These are phyloP conservation scores for Erucastrum elatum DNA, from an alignment of 345 rosid genomes.

Conservation along the genomic window DNA sequence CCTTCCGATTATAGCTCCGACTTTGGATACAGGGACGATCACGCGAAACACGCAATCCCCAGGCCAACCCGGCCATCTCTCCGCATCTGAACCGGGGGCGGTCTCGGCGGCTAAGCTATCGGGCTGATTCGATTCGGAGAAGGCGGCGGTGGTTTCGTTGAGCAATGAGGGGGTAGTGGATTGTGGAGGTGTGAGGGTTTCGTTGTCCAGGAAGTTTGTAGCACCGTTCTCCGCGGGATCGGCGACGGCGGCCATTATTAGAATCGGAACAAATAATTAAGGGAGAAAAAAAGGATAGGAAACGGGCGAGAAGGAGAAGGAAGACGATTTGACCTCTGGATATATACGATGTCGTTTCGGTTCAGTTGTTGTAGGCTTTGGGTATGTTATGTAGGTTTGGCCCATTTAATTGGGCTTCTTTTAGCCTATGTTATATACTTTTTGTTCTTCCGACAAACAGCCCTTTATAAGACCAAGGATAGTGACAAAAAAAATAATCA, in stretches of 20 bases:
- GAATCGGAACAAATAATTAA: slow-evolving; percentile 20
- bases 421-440: not conserved
- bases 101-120: not conserved
- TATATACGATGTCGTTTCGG: not conserved
- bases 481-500: not conserved
- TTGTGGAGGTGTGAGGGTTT: not conserved
- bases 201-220: slow-evolving; percentile 16
- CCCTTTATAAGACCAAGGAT: not conserved
- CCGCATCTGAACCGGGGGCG: not conserved
- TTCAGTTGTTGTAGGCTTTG: not conserved
- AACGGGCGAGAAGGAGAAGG: not conserved
- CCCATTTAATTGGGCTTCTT: not conserved
- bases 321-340: slow-evolving; percentile 15
- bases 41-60: slow-evolving; percentile 79
- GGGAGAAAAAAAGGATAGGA: not conserved
- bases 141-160: not conserved
- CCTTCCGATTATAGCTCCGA: slow-evolving; percentile 86
- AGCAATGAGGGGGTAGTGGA: not conserved
- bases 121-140: not conserved
- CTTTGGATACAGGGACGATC: slow-evolving; percentile 71
- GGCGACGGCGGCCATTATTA: slow-evolving; percentile 38
- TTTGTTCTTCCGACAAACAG: too few species aligned
- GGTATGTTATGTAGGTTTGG: not conserved
- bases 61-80: slow-evolving; percentile 95
- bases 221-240: slow-evolving; percentile 33